phyloP scores from a whole-genome alignment of 1,284 basidiomycete genomes.

The Apiotrichum siamense region DNA sequence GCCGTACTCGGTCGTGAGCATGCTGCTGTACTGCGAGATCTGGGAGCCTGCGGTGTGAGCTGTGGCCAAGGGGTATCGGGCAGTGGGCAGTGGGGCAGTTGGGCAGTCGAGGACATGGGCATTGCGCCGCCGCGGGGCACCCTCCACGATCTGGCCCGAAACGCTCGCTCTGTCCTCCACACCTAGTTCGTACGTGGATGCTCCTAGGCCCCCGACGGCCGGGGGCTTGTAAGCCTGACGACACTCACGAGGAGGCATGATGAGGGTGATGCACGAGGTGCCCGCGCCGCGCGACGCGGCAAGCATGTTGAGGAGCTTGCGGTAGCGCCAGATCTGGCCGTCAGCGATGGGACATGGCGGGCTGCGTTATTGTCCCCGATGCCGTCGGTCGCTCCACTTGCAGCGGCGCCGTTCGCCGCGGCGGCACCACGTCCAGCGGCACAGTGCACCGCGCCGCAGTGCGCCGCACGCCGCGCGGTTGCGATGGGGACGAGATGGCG shows the following conservation, averaged over 20 bases:
- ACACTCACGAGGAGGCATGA: conserved; percentile 84
- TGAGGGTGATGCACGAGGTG: conserved; percentile 98
- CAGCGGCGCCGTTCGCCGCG: not conserved
- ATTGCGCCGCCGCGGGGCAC: no score
- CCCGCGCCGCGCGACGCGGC: conserved; percentile 90
- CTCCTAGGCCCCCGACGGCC: not conserved
- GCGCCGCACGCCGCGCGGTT: not conserved
- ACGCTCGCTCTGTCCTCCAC: no score
- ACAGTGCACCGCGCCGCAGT: no score
- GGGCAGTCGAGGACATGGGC: not conserved
- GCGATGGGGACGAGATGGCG: not conserved
- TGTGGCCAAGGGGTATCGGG: not conserved
- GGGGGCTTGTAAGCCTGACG: no score
- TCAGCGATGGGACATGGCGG: conserved; percentile 2
- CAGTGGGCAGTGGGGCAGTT: not conserved
- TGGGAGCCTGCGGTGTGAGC: conserved; percentile 59
- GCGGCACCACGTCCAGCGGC: no score
- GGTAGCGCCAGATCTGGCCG: conserved; percentile 75
- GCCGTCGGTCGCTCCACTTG: not conserved
- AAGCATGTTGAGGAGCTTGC: conserved; percentile 95
- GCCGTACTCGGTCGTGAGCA: conserved; percentile 98
- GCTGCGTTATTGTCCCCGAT: not conserved
- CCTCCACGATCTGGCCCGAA: not conserved
- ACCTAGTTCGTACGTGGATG: no score
- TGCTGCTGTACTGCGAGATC: conserved; percentile 85